phyloP scores from a whole-genome alignment of 208 protist genomes.

The Leishmania tarentolae region DNA sequence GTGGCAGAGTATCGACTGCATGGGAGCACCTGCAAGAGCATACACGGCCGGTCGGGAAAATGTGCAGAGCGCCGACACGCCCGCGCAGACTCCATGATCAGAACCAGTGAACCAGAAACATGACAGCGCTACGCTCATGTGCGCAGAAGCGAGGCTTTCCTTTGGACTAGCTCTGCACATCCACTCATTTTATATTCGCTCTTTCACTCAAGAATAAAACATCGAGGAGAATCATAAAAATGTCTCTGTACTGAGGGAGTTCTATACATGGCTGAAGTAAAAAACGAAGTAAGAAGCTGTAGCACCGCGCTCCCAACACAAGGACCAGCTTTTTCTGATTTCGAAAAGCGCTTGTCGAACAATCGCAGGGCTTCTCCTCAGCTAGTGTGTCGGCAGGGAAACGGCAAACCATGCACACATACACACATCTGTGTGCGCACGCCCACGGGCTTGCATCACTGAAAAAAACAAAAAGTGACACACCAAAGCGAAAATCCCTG shows the following conservation, averaged over 20 bases:
- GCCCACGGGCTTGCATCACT: not conserved
- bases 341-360: not conserved
- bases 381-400: no score
- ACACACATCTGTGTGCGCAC: not conserved
- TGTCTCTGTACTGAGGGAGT: not conserved
- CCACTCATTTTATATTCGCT: not conserved
- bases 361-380: not conserved
- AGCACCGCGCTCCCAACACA: not conserved
- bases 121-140: not conserved
- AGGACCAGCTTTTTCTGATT: not conserved
- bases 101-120: no score
- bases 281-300: not conserved
- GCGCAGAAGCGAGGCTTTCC: not conserved
- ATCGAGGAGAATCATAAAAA: not conserved
- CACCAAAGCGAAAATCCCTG: not conserved
- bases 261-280: conserved; percentile 6
- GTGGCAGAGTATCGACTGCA: not conserved
- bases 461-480: no score
- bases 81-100: not conserved
- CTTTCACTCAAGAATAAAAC: conserved; percentile 4
- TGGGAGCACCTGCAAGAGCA: not conserved
- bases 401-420: conserved; percentile 6
- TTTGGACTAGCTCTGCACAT: not conserved
- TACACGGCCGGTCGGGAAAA: not conserved
- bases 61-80: no score